Percentiles rank a stretch among this genome's conserved stretches.
Conservation (phyloP, 2,329 filamentous ascomycete species). For the Sporothrix globosa region DNA sequence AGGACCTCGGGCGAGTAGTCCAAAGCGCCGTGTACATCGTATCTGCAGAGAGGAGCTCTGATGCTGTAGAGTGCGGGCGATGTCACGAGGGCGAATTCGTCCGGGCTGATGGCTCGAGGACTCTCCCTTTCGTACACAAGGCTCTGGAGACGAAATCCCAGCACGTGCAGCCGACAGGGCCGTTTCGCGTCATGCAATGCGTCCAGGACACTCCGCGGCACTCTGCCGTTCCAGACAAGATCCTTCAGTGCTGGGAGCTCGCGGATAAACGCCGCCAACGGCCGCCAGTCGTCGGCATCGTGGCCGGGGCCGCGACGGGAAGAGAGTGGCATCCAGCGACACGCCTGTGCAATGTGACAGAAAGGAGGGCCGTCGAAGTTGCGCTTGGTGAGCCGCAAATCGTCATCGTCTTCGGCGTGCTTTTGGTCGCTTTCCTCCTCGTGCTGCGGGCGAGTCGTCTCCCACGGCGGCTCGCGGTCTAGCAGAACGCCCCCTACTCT, state of each 20-base stretch:
- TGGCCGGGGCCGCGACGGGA: not conserved
- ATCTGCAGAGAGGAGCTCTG: not conserved
- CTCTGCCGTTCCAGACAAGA: not conserved
- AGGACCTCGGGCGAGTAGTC: not conserved
- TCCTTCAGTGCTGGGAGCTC: not conserved
- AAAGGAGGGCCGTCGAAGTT: too few relatives aligned
- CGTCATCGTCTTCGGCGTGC: too few relatives aligned
- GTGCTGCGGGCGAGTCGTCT: too few relatives aligned
- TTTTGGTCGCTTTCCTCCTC: too few relatives aligned
- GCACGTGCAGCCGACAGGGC: not conserved
- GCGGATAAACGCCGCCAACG: not conserved
- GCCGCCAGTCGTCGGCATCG: too few relatives aligned
- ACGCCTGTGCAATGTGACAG: too few relatives aligned
- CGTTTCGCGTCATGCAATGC: not conserved
- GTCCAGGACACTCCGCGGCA: not conserved
- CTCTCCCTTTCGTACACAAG: not conserved
- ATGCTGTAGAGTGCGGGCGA: not conserved
- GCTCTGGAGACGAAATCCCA: not conserved
- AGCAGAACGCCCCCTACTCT: not conserved
- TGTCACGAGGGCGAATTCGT: not conserved
- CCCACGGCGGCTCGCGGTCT: too few relatives aligned
- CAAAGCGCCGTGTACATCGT: not conserved
- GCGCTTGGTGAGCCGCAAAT: too few relatives aligned
- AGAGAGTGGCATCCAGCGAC: not conserved
- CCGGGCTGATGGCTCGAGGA: not conserved